Percentiles rank a stretch among this genome's conserved stretches.
These are phyloP conservation scores for Mallotus repandus DNA, from an alignment of 441 rosid species.

Conservation along the genomic window DNA sequence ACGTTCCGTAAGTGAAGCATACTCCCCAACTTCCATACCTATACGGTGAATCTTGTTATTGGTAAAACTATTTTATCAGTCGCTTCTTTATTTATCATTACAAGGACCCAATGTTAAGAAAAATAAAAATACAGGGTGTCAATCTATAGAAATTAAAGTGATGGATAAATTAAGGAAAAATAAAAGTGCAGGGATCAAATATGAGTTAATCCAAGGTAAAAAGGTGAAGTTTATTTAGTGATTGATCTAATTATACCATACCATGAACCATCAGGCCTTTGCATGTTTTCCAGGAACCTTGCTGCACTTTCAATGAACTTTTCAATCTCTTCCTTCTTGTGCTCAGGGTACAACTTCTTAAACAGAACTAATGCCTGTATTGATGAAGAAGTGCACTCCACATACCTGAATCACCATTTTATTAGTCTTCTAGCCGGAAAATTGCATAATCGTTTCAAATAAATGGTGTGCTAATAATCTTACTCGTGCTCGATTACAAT, in stretches of 20 bases:
- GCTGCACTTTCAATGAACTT: conserved; percentile 35
- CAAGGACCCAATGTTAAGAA: too few species aligned
- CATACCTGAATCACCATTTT: conserved; percentile 15
- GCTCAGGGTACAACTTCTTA: conserved; percentile 39
- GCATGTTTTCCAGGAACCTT: conserved; percentile 36
- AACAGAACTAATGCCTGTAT: conserved; percentile 44
- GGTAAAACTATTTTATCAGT: too few species aligned
- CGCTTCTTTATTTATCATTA: too few species aligned
- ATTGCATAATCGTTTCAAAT: not conserved
- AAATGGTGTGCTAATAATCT: not conserved
- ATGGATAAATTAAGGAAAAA: too few species aligned
- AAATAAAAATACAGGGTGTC: too few species aligned
- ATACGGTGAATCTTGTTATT: not conserved
- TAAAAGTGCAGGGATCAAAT: too few species aligned
- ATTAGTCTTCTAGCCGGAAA: not conserved
- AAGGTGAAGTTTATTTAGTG: too few species aligned
- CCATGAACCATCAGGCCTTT: conserved; percentile 57
- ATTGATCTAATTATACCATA: conserved; percentile 1
- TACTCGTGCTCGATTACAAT: conserved; percentile 51
- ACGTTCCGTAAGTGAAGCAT: conserved; percentile 59
- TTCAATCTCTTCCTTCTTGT: conserved; percentile 41
- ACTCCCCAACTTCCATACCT: conserved; percentile 70
- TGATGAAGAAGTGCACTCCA: conserved; percentile 53
- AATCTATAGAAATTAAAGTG: too few species aligned
- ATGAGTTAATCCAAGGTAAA: too few species aligned